Percentiles rank a stretch among this genome's conserved stretches.
These are phyloP conservation scores for Penicillium longicatenatum DNA, from an alignment of 495 filamentous ascomycete genomes.

Conservation along the genomic window DNA sequence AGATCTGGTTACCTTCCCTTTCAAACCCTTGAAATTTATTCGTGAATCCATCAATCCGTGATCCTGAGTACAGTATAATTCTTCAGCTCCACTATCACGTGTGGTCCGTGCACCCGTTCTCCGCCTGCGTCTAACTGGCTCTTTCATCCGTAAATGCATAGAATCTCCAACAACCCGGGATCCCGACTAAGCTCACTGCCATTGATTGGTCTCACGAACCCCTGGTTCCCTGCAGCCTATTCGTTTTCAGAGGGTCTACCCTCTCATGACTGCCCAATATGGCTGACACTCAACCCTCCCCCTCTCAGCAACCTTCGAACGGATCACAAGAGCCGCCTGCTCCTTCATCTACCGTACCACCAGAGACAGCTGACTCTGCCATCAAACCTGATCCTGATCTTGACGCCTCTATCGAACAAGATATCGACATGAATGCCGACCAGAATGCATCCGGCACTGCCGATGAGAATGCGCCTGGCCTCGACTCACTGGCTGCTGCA, in stretches of 20 bases:
- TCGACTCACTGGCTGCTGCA: constrained; percentile 36
- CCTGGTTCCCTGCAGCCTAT: constrained; percentile 20
- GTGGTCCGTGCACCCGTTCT: constrained; percentile 19
- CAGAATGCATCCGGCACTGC: constrained; percentile 20
- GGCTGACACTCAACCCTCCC: constrained; percentile 19
- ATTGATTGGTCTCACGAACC: constrained; percentile 21
- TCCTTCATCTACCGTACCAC: constrained; percentile 13
- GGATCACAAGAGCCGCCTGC: constrained; percentile 24
- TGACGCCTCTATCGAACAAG: constrained; percentile 45
- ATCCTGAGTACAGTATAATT: neutral
- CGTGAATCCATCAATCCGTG: neutral
- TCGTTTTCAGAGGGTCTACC: constrained; percentile 5
- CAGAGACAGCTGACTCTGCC: constrained; percentile 14
- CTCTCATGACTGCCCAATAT: constrained; percentile 22
- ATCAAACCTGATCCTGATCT: constrained; percentile 38
- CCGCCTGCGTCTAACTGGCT: constrained; percentile 24
- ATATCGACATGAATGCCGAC: constrained; percentile 46
- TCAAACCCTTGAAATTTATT: neutral
- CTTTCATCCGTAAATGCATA: constrained; percentile 9
- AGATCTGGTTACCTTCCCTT: neutral
- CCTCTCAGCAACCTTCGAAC: constrained; percentile 19
- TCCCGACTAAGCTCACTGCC: constrained; percentile 12
- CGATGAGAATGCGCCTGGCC: constrained; percentile 23
- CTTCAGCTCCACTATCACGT: neutral
- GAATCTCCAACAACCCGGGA: constrained; percentile 10